A percentile compares a stretch with the other conserved stretches of the same genome.
phyloP scores from a whole-genome alignment of 2,329 filamentous ascomycete species.

The Botryotinia calthae region DNA sequence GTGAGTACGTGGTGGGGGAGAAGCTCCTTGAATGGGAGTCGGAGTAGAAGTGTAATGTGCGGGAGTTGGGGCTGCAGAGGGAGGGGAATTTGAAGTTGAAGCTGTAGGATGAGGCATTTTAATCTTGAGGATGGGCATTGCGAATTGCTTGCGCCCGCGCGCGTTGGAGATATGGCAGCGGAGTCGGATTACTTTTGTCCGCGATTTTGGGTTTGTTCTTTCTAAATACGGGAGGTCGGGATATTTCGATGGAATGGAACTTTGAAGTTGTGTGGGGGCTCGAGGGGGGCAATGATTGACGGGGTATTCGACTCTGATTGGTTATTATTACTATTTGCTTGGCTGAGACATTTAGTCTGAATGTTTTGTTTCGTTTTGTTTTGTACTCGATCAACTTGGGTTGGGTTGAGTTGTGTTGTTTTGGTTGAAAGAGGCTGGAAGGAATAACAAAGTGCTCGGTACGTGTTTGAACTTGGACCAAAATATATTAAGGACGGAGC shows the following conservation, averaged over 20 bases:
- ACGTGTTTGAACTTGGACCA: neutral
- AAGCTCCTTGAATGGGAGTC: neutral
- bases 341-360: neutral
- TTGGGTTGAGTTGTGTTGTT: neutral
- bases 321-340: neutral
- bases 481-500: neutral
- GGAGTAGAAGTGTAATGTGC: neutral
- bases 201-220: neutral
- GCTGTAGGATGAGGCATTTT: constrained; percentile 15
- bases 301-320: neutral
- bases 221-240: constrained; percentile 10
- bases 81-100: constrained; percentile 12
- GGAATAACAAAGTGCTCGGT: neutral
- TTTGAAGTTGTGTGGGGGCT: neutral
- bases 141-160: constrained; percentile 2
- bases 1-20: neutral
- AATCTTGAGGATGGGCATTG: constrained; percentile 20
- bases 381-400: neutral
- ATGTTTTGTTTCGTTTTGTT: neutral
- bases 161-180: neutral
- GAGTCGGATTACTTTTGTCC: constrained; percentile 14
- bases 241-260: constrained; percentile 1
- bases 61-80: neutral
- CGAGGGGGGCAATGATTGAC: neutral
- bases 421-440: neutral